Conservation (phyloP, 148 eudicot species). For the Oxyria digyna region DNA sequence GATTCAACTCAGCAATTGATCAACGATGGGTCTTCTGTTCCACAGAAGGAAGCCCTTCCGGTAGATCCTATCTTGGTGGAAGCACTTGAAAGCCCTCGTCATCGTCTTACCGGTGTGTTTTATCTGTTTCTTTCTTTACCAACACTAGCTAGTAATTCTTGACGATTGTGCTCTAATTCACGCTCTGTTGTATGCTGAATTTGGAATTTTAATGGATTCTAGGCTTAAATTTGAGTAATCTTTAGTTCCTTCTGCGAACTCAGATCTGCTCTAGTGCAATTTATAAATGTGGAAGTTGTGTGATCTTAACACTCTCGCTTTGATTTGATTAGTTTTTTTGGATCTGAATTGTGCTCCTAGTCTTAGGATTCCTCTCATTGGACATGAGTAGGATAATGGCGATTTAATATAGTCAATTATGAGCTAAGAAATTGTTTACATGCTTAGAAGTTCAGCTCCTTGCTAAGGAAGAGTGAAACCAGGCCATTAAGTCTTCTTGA, state of each 20-base stretch:
- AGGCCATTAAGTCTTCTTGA: not conserved
- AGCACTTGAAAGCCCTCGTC: constrained; percentile 94
- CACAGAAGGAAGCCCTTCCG: constrained; percentile 4
- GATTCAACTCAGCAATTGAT: not conserved
- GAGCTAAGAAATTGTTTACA: not conserved
- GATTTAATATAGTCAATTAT: not conserved
- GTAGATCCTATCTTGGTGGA: constrained; percentile 84
- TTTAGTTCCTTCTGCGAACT: not conserved
- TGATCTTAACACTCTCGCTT: not conserved
- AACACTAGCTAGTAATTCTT: not conserved
- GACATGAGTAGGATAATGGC: not conserved
- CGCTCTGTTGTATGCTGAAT: not conserved
- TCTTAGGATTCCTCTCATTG: not conserved
- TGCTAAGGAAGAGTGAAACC: not conserved
- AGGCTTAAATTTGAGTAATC: not conserved
- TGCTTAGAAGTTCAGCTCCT: not conserved
- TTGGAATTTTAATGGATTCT: not conserved
- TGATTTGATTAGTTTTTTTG: not conserved
- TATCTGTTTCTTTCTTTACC: not conserved
- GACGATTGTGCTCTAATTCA: not conserved
- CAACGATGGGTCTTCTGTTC: constrained; percentile 1
- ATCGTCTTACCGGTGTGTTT: constrained; percentile 76
- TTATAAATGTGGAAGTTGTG: not conserved
- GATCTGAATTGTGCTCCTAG: not conserved
- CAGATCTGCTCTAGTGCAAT: constrained; percentile 5